These are phyloP conservation scores for Kurtzmaniella natalensis DNA, from an alignment of 1,139 yeast species.

Conservation along the genomic window DNA sequence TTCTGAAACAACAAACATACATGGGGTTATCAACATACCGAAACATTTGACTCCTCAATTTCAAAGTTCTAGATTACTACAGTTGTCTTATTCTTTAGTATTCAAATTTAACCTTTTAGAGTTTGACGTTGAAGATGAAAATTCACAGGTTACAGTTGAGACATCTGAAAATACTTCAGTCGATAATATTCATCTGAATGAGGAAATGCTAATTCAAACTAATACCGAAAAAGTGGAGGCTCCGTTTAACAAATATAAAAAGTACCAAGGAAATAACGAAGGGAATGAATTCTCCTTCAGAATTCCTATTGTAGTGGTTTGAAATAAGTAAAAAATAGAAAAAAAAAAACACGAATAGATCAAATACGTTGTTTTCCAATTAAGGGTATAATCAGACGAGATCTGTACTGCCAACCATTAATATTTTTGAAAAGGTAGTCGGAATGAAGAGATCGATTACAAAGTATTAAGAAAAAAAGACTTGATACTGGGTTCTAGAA, in stretches of 20 bases:
- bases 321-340: neutral
- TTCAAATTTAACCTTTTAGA: conserved; percentile 36
- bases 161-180: neutral
- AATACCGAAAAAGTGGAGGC: conserved; percentile 4
- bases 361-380: no score
- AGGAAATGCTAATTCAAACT: neutral
- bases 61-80: conserved; percentile 34
- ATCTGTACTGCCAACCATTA: no score
- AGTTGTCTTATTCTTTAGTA: conserved; percentile 33
- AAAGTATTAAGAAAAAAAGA: no score
- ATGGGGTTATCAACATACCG: conserved; percentile 32
- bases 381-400: no score
- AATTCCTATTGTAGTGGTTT: conserved; percentile 25
- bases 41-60: conserved; percentile 32
- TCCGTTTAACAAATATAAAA: conserved; percentile 5
- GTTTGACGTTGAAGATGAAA: conserved; percentile 11
- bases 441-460: no score
- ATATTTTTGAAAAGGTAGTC: no score
- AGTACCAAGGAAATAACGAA: conserved; percentile 22
- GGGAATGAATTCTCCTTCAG: conserved; percentile 35
- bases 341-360: no score
- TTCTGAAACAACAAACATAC: conserved; percentile 13
- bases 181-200: no score
- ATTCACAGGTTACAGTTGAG: neutral
- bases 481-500: no score